Conservation (phyloP, 768 basidiomycete genomes). For the Trametes gibbosa region DNA sequence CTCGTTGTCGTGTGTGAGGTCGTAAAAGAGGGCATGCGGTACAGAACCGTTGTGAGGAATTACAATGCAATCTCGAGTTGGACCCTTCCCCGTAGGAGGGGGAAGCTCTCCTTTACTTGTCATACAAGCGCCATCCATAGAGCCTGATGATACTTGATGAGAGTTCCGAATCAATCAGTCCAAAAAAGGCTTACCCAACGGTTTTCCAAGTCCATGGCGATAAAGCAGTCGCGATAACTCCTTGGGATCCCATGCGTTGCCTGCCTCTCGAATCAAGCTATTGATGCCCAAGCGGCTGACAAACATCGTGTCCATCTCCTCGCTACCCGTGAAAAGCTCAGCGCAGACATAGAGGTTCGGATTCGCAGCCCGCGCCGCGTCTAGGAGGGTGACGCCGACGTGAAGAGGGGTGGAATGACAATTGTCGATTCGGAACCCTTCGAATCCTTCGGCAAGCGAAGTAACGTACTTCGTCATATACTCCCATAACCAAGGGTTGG, state of each 20-base stretch:
- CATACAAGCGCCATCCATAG: constrained; percentile 90
- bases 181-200: constrained; percentile 61
- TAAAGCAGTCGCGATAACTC: constrained; percentile 88
- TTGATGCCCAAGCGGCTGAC: constrained; percentile 93
- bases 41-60: constrained; percentile 79
- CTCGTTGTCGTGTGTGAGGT: constrained; percentile 97
- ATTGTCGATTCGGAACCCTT: constrained; percentile 98
- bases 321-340: constrained; percentile 94
- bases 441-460: constrained; percentile 77
- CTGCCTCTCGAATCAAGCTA: constrained; percentile 91
- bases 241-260: constrained; percentile 86
- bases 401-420: constrained; percentile 96
- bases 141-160: constrained; percentile 48
- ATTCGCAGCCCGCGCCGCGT: constrained; percentile 82
- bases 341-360: constrained; percentile 96
- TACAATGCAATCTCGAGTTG: constrained; percentile 67
- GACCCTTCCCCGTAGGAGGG: constrained; percentile 82
- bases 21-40: constrained; percentile 93
- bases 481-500: constrained; percentile 93
- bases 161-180: not conserved
- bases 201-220: constrained; percentile 88
- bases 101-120: constrained; percentile 72
- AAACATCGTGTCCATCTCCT: constrained; percentile 90
- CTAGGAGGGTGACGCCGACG: constrained; percentile 94
- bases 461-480: constrained; percentile 86